Conservation (phyloP, 1,284 basidiomycete genomes). For the Ustilago trichophora region DNA sequence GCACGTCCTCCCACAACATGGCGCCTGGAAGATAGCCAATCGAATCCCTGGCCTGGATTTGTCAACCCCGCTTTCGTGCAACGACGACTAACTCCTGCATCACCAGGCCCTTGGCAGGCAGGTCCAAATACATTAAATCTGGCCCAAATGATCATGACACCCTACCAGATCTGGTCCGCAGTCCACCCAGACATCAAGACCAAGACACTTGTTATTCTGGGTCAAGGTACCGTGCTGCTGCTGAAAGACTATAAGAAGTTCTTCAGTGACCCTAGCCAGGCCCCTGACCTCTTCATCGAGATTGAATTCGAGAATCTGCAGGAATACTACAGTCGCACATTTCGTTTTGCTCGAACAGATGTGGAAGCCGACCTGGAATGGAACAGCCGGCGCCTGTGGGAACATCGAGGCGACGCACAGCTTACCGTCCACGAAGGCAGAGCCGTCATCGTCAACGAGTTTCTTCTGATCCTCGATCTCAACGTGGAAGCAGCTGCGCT, state of each 20-base stretch:
- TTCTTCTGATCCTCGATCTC: slow-evolving; percentile 15
- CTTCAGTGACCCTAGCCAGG: slow-evolving; percentile 19
- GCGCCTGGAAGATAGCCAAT: not conserved
- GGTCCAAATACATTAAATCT: slow-evolving; percentile 37
- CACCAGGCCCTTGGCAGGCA: slow-evolving; percentile 35
- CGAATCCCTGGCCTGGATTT: not conserved
- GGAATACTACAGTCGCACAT: slow-evolving; percentile 21
- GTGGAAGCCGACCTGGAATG: slow-evolving; percentile 17
- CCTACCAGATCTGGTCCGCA: slow-evolving; percentile 50
- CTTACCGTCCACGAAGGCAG: slow-evolving; percentile 47
- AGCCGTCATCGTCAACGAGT: slow-evolving; percentile 34
- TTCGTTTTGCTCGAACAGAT: too few relatives aligned
- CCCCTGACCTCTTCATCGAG: slow-evolving; percentile 31
- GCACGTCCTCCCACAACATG: slow-evolving; percentile 20
- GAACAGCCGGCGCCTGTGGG: slow-evolving; percentile 36
- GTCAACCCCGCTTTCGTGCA: slow-evolving; percentile 9
- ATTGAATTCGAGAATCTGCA: slow-evolving; percentile 29
- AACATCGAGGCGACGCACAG: slow-evolving; percentile 22
- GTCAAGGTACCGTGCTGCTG: slow-evolving; percentile 49
- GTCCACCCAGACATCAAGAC: slow-evolving; percentile 54
- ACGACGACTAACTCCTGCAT: not conserved
- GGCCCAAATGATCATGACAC: slow-evolving; percentile 38
- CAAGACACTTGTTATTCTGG: slow-evolving; percentile 52
- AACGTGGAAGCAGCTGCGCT: not conserved
- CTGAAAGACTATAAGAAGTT: slow-evolving; percentile 49